These are phyloP conservation scores for Liriodendron chinense DNA, from an alignment of 164 flowering plant genomes.

Conservation along the genomic window DNA sequence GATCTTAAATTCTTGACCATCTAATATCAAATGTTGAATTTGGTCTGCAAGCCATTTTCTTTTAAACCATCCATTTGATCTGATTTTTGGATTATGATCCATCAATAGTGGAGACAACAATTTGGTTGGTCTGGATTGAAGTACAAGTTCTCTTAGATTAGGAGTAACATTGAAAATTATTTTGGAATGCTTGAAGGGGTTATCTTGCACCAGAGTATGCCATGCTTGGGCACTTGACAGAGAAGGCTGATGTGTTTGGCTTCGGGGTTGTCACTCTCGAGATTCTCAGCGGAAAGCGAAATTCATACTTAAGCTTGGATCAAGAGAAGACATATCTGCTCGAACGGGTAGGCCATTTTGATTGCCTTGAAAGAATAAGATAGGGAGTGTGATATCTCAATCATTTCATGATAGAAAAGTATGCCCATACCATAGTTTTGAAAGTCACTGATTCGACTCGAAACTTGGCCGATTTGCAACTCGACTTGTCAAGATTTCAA, in stretches of 20 bases:
- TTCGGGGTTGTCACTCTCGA: slow-evolving; percentile 29
- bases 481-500: no score
- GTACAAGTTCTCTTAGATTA: background rate
- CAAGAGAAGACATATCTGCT: slow-evolving; percentile 24
- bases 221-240: slow-evolving; percentile 33
- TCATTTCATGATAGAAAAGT: no score
- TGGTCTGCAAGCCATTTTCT: no score
- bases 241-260: slow-evolving; percentile 36
- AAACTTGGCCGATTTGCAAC: no score
- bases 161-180: background rate
- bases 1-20: background rate
- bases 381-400: no score
- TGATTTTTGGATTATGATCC: no score
- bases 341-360: slow-evolving; percentile 22
- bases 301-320: slow-evolving; percentile 18
- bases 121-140: no score
- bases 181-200: slow-evolving; percentile 18
- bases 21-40: background rate
- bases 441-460: no score
- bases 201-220: slow-evolving; percentile 36
- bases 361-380: background rate
- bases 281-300: slow-evolving; percentile 25
- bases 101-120: no score
- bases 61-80: no score
- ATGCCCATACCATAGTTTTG: no score